phyloP scores from a whole-genome alignment of 768 basidiomycete genomes.

The Amanita molliuscula region DNA sequence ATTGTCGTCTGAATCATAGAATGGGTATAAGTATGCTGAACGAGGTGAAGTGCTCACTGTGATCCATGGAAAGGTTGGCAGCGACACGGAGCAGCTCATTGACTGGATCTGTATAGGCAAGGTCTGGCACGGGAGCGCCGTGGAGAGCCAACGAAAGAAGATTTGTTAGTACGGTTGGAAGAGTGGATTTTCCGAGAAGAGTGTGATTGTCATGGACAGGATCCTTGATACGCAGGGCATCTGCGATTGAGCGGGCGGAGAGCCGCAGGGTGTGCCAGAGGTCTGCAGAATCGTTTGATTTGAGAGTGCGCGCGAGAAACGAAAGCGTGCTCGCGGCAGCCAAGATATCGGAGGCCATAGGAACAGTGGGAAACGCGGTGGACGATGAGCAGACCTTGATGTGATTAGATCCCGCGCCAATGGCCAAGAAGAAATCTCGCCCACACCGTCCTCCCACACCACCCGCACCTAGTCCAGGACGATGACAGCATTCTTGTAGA shows the following conservation, averaged over 20 bases:
- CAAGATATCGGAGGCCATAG: background rate
- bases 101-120: constrained; percentile 37
- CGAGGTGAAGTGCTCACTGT: constrained; percentile 32
- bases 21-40: background rate
- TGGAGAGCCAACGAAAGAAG: constrained; percentile 48
- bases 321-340: background rate
- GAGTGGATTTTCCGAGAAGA: constrained; percentile 48
- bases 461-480: constrained; percentile 16
- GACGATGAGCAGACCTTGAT: too few species aligned
- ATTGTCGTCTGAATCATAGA: constrained; percentile 52
- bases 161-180: constrained; percentile 56
- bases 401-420: background rate
- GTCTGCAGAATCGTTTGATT: background rate
- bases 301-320: background rate
- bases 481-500: constrained; percentile 59
- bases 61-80: constrained; percentile 81
- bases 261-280: constrained; percentile 3
- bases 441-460: constrained; percentile 20
- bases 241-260: constrained; percentile 1
- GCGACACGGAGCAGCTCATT: constrained; percentile 68
- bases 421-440: constrained; percentile 30
- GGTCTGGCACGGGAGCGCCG: constrained; percentile 33
- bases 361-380: background rate
- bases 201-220: constrained; percentile 61
- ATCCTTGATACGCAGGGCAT: constrained; percentile 44